Percentiles rank a stretch among this genome's conserved stretches.
These are phyloP conservation scores for Candida qinlingensis DNA, from an alignment of 805 yeast species.

Conservation along the genomic window DNA sequence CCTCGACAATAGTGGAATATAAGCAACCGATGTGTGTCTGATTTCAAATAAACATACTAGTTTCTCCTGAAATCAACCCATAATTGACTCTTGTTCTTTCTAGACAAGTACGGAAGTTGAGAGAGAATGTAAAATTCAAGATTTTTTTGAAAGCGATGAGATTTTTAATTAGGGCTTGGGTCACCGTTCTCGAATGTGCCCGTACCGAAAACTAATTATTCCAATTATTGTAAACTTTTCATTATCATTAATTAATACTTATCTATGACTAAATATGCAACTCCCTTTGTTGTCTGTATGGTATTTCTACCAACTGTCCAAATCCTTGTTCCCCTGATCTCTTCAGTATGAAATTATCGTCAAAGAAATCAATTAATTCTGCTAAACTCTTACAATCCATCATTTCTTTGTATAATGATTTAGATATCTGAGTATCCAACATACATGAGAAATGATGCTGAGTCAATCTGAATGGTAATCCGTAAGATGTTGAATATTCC, in stretches of 20 bases:
- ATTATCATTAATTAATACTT: neutral
- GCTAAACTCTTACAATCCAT: constrained; percentile 54
- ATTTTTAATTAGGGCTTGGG: neutral
- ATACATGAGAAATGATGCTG: constrained; percentile 90
- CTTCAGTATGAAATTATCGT: constrained; percentile 56
- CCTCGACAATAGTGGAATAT: too few relatives aligned
- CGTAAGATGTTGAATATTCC: constrained; percentile 73
- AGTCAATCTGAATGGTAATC: constrained; percentile 75
- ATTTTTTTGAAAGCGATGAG: neutral
- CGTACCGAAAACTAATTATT: neutral
- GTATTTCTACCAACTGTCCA: constrained; percentile 47
- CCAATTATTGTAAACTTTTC: too few relatives aligned
- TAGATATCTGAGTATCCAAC: constrained; percentile 55
- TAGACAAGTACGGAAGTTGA: neutral
- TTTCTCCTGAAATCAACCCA: neutral
- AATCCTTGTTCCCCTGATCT: constrained; percentile 68
- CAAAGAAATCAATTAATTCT: constrained; percentile 81
- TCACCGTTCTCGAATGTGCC: neutral
- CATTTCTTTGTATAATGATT: constrained; percentile 49
- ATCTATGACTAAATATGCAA: constrained; percentile 22
- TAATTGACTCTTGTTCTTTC: too few relatives aligned
- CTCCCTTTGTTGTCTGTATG: constrained; percentile 28
- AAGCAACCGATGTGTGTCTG: too few relatives aligned
- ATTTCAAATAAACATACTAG: too few relatives aligned
- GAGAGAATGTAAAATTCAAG: neutral